Percentiles rank a stretch among this genome's conserved stretches.
Evolutionary conservation across 257 asterid species (phyloP).

Genomic region (Solanum etuberosum): DNA sequence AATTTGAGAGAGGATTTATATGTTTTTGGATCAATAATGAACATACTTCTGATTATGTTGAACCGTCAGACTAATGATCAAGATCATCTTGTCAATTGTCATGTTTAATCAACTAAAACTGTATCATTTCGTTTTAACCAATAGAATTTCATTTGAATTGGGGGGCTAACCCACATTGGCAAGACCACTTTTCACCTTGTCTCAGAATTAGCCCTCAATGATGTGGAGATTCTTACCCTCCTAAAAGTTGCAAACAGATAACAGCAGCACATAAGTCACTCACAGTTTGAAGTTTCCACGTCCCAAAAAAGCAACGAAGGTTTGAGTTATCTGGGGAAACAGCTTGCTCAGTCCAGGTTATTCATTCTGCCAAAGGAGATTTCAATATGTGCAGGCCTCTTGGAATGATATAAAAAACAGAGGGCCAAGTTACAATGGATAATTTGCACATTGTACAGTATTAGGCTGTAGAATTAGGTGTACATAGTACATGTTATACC

Average conservation of each 20-base stretch:
- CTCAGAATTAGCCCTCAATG: constrained; percentile 41
- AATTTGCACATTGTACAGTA: too few species aligned
- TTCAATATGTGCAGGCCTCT: background rate
- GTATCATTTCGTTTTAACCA: background rate
- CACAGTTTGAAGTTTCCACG: background rate
- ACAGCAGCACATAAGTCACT: constrained; percentile 1
- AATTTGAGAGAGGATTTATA: background rate
- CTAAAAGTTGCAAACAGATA: constrained; percentile 47
- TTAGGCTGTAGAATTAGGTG: too few species aligned
- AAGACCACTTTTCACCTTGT: constrained; percentile 49
- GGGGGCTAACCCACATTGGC: constrained; percentile 44
- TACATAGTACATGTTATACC: too few species aligned
- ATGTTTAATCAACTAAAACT: background rate
- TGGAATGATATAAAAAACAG: background rate
- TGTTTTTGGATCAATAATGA: background rate
- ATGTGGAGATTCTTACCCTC: constrained; percentile 59
- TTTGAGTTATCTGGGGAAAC: background rate
- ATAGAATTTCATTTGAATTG: constrained; percentile 15
- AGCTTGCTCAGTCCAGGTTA: background rate
- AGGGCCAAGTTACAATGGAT: background rate
- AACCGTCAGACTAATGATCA: background rate
- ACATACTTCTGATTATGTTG: background rate
- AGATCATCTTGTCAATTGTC: background rate
- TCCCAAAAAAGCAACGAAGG: background rate
- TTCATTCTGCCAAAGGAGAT: background rate